These are phyloP conservation scores for Groenewaldozyma tartarivorans DNA, from an alignment of 805 yeast genomes.

Conservation along the genomic window DNA sequence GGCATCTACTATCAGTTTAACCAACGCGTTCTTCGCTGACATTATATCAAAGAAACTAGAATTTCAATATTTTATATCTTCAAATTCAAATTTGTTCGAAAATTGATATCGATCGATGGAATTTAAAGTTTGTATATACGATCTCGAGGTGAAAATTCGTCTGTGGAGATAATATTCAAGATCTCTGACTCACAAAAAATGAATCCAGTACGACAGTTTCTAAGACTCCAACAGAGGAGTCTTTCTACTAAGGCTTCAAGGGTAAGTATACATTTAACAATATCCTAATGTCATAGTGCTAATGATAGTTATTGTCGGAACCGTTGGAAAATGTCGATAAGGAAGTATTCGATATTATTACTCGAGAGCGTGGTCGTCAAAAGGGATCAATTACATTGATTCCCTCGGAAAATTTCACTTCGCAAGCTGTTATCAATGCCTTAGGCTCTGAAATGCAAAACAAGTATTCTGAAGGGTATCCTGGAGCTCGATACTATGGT, in stretches of 20 bases:
- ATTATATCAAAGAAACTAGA: too few relatives aligned
- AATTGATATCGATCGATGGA: not conserved
- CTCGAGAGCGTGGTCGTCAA: constrained; percentile 75
- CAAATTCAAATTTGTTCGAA: too few relatives aligned
- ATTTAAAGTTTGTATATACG: not conserved
- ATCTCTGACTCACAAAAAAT: too few relatives aligned
- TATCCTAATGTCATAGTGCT: not conserved
- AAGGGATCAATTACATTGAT: constrained; percentile 84
- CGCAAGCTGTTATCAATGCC: constrained; percentile 87
- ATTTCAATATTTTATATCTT: too few relatives aligned
- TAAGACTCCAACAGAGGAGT: too few relatives aligned
- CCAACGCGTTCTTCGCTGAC: constrained; percentile 52
- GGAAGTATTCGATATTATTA: constrained; percentile 71
- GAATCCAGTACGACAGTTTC: too few relatives aligned
- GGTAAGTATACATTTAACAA: not conserved
- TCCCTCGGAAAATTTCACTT: constrained; percentile 94
- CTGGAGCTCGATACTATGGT: constrained; percentile 96
- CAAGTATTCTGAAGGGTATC: constrained; percentile 97
- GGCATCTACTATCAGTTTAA: constrained; percentile 89
- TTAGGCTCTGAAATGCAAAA: constrained; percentile 95
- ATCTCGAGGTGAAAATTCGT: too few relatives aligned
- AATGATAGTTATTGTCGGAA: constrained; percentile 9
- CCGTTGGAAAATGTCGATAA: constrained; percentile 44
- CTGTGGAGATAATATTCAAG: too few relatives aligned
- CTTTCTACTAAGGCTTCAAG: not conserved